These are phyloP conservation scores for Kazachstania sp. DNA, from an alignment of 1,139 yeast genomes.

Conservation along the genomic window DNA sequence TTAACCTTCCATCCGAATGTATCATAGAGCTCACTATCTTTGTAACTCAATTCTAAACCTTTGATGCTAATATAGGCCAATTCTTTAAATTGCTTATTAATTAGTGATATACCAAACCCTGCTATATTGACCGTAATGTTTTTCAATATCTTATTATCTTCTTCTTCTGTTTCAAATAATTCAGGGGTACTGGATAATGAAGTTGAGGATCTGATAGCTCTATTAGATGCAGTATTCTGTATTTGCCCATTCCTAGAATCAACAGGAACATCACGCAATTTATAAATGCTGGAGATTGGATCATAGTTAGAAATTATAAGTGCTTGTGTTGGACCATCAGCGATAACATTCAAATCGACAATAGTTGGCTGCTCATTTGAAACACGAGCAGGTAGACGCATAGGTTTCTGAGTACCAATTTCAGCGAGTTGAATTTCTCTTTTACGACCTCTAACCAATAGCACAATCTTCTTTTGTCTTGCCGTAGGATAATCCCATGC, in stretches of 20 bases:
- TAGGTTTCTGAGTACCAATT: constrained; percentile 83
- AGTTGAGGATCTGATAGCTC: constrained; percentile 6
- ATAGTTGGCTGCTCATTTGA: constrained; percentile 37
- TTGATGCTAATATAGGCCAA: constrained; percentile 71
- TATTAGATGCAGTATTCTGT: background rate
- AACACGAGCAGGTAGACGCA: constrained; percentile 54
- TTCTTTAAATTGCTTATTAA: constrained; percentile 65
- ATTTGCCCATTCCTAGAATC: background rate
- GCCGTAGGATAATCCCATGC: constrained; percentile 98
- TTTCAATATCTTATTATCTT: constrained; percentile 59
- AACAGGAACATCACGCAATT: constrained; percentile 28
- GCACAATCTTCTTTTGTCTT: constrained; percentile 64
- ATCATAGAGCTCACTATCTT: constrained; percentile 78
- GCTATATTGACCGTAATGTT: constrained; percentile 61
- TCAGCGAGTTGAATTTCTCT: constrained; percentile 81
- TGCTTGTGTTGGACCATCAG: constrained; percentile 93
- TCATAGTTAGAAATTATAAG: constrained; percentile 78
- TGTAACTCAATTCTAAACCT: constrained; percentile 74
- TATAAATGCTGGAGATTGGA: constrained; percentile 66
- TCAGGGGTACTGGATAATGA: constrained; percentile 37
- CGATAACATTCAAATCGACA: constrained; percentile 85
- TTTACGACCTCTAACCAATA: constrained; percentile 65
- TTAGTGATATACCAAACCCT: constrained; percentile 82
- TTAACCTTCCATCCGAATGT: constrained; percentile 72
- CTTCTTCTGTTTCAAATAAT: constrained; percentile 55